These are phyloP conservation scores for Trichophyton schoenleinii DNA, from an alignment of 2,329 filamentous ascomycete species.

Conservation along the genomic window DNA sequence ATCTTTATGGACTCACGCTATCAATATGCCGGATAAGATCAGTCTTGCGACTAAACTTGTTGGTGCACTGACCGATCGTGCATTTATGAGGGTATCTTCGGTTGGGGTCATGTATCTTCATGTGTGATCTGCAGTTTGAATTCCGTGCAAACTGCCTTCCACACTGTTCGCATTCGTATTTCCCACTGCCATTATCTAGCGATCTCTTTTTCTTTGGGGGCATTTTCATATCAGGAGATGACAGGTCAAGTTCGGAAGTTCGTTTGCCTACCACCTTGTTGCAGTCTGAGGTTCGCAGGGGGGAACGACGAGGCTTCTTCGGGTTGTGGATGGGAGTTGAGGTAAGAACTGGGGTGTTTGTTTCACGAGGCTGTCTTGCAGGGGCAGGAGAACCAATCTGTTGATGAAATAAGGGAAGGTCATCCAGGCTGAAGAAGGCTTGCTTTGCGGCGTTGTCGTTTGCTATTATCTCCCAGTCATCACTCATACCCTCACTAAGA, in stretches of 20 bases:
- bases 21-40: constrained; percentile 51
- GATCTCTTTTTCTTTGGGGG: constrained; percentile 1
- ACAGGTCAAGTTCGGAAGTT: neutral
- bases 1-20: constrained; percentile 36
- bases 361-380: neutral
- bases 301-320: constrained; percentile 4
- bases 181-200: constrained; percentile 54
- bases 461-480: neutral
- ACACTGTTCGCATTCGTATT: constrained; percentile 60
- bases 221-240: constrained; percentile 6
- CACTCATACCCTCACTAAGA: neutral
- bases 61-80: constrained; percentile 50
- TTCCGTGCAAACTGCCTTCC: constrained; percentile 67
- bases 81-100: constrained; percentile 61
- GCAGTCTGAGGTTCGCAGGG: constrained; percentile 5
- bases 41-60: constrained; percentile 70
- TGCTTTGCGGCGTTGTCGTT: neutral
- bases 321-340: neutral
- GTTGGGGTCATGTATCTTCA: constrained; percentile 68
- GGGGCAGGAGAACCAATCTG: neutral
- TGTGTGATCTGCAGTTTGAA: constrained; percentile 78
- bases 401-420: neutral
- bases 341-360: neutral
- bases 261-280: neutral
- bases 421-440: neutral